phyloP scores from a whole-genome alignment of 345 rosid genomes.

The Noccaea caerulescens region DNA sequence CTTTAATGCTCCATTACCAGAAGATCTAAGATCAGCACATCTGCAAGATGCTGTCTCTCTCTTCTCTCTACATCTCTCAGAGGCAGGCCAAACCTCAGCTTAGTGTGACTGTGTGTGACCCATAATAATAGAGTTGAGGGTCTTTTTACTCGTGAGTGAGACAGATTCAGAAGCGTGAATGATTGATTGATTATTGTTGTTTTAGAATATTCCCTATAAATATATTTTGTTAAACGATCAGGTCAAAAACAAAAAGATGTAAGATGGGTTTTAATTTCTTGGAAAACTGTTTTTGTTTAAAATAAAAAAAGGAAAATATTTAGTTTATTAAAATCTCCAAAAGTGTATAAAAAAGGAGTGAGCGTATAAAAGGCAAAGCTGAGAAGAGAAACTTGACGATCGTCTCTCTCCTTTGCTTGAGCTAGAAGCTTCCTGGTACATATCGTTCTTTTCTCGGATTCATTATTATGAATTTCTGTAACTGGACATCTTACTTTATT shows the following conservation, averaged over 20 bases:
- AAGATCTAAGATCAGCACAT: slow-evolving; percentile 68
- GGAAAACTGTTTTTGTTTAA: no score
- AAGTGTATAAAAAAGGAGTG: neutral
- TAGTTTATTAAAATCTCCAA: neutral
- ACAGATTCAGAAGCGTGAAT: slow-evolving; percentile 18
- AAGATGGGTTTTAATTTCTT: neutral
- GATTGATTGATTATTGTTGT: neutral
- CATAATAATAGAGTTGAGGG: neutral
- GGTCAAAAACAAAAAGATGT: neutral
- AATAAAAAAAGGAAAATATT: neutral
- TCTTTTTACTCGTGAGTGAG: slow-evolving; percentile 5
- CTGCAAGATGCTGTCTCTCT: slow-evolving; percentile 90
- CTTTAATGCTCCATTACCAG: slow-evolving; percentile 72
- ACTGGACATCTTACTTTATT: neutral
- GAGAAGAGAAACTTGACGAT: neutral
- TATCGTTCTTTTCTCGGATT: neutral
- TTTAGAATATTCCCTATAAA: slow-evolving; percentile 2
- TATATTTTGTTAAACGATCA: neutral
- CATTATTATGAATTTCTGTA: neutral
- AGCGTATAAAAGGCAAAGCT: neutral
- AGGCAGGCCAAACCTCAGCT: slow-evolving; percentile 47
- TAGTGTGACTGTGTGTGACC: neutral
- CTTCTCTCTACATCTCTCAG: slow-evolving; percentile 75
- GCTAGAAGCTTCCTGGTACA: slow-evolving; percentile 6
- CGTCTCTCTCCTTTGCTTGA: slow-evolving; percentile 2